Evolutionary conservation across 169 alveolate species (phyloP), one percentile per base, ranked within the genome.

Genomic region (Plasmodium gaboni): DNA sequence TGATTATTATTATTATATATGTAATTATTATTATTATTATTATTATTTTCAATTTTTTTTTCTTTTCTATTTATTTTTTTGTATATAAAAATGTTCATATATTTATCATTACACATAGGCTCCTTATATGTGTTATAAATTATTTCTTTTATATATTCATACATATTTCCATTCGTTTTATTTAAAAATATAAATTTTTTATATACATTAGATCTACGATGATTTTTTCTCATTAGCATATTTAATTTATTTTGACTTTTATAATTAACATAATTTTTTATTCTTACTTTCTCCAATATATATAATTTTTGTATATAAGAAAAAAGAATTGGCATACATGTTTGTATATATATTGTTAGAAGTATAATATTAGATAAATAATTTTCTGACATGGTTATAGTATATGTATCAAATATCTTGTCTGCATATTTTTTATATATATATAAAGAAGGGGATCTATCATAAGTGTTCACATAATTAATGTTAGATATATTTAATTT

Each of bases 341-440:
- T 86, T 42, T 86, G 87, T 2, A 86, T 70, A 71, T 71, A 86
- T 22, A 44, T 61, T 10, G 87, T 70, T 44, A 86, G 44, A 9
- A 86, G 87, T 38, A 86, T 74, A 70, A 86, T 65, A 51, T 86
- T 86, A 0, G 92, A 86, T 59, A 86, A 72, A 59, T 70, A 61
- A 48, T 70, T 71, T 59, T 59, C 87, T 59, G 92, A 50, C 28
- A 71, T 24, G 17, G 24, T n/a, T 28, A 67, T 64, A 28, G 28
- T 32, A 53, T n/a, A 68, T 8, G 67, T 68, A 22, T 83, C 59
- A 48, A 68, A 83, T 38, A 68, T 83, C 24, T 55, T 83, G 13
- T 22, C 19, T 26, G 69, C 51, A 57, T 46, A 83, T 12, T 4
- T 15, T 64, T 15, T 12, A 26, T 44, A 2, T 59, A 5, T 17